These are phyloP conservation scores for Achlya hypogyna DNA, from an alignment of 352 stramenopile genomes.

Conservation along the genomic window DNA sequence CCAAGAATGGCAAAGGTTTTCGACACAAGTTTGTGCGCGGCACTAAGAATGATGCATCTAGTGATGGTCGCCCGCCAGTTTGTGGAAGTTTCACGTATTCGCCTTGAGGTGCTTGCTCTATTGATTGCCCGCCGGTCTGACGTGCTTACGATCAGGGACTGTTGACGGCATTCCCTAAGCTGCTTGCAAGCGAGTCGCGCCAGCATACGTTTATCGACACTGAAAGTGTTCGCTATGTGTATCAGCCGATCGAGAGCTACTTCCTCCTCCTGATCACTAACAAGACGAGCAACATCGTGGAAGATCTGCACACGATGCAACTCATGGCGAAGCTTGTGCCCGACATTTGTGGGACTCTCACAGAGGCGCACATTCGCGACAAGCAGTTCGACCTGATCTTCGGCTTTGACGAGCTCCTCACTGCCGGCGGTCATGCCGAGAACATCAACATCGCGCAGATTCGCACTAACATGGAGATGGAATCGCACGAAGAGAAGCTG, in stretches of 20 bases:
- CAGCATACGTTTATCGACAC: constrained; percentile 99
- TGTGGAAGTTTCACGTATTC: constrained; percentile 98
- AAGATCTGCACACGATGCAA: constrained; percentile 97
- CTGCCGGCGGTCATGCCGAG: constrained; percentile 95
- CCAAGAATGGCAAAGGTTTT: constrained; percentile 91
- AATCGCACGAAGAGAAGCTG: constrained; percentile 98
- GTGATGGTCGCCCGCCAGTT: constrained; percentile 96
- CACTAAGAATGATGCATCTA: constrained; percentile 21
- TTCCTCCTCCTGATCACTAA: constrained; percentile 99
- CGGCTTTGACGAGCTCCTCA: constrained; percentile 98
- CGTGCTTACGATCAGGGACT: constrained; percentile 57
- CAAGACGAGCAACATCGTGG: constrained; percentile 99
- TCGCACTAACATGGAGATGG: constrained; percentile 97
- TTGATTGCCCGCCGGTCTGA: background rate
- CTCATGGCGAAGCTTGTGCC: constrained; percentile 96
- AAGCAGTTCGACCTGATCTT: constrained; percentile 99
- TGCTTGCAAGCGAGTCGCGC: constrained; percentile 87
- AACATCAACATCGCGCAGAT: constrained; percentile 90
- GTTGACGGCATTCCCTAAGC: constrained; percentile 98
- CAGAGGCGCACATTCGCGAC: constrained; percentile 91
- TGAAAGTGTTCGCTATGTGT: constrained; percentile 97
- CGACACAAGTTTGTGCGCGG: background rate
- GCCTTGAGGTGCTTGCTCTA: constrained; percentile 79
- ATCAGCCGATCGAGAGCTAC: constrained; percentile 97
- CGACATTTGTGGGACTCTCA: constrained; percentile 90